Evolutionary conservation across 495 filamentous ascomycete genomes (phyloP), one percentile per base, ranked within the genome.

Genomic region (Penicillium bovifimosum): DNA sequence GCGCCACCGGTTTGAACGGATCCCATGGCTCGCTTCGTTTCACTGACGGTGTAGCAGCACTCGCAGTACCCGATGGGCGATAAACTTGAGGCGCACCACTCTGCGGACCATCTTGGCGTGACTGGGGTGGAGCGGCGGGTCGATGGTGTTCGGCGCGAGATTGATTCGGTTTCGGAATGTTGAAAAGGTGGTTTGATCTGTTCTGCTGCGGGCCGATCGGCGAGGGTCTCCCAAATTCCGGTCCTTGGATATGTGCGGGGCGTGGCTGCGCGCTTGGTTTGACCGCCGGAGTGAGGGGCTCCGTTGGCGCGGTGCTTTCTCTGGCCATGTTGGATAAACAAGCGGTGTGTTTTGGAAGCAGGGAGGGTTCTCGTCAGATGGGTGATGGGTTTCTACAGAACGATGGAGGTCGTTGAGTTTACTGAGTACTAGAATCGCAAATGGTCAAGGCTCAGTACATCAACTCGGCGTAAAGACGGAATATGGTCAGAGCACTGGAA

Each of bases 141-240:
- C 74, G 60, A 52, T 81, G 78, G 48, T 80, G 77, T 56, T 81
- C 78, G 14, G 68, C 67, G 9, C 77, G 68, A 4, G 75, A 35
- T 13, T 72, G 70, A 46, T 76, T 71, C 13, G 66, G 45, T 49
- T 78, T 79, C 24, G 78, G 78, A 16, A 80, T 70, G 46, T 80
- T 79, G 60, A 80, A 80, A 6, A 74, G 67, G 38, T 76, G 64
- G 44, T 64, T 71, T 3, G 76, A 67, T 28, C 63, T 70, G 11
- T 67, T 58, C 11, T 74, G 69, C 16, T 75, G 51, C 10, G 72
- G 75, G 52, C 82, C 65, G 55, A 76, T 60, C 28, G 73, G 70
- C n/a, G 73, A 84, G 2, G 81, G 68, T 54, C 80, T 79, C 26
- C 82, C 82, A 55, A 85, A 85, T 59, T 85, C 77, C 33, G 80